Conservation (phyloP, 2,329 filamentous ascomycete genomes). For the Neocucurbitaria cava region DNA sequence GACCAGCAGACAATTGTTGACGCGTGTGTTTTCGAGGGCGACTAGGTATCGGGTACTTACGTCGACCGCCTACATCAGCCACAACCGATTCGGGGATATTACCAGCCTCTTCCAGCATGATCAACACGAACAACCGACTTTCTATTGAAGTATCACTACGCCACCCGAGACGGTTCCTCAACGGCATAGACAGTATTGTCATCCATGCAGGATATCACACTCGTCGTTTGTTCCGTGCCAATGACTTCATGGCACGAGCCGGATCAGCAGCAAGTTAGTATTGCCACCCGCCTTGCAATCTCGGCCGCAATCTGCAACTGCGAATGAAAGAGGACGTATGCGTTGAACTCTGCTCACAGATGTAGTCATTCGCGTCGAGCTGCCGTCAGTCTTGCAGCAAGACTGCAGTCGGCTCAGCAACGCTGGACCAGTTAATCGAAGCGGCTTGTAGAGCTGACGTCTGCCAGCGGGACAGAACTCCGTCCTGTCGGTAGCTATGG, state of each 20-base stretch:
- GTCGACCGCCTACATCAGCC: background rate
- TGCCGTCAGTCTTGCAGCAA: background rate
- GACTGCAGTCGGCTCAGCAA: background rate
- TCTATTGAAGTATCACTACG: background rate
- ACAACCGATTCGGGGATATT: background rate
- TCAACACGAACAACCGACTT: background rate
- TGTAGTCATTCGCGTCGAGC: background rate
- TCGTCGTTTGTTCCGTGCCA: background rate
- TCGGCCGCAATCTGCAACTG: background rate
- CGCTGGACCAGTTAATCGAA: background rate
- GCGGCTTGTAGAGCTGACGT: background rate
- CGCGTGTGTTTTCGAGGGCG: background rate
- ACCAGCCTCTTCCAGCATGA: background rate
- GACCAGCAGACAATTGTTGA: no score
- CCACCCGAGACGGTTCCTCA: background rate
- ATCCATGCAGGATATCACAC: background rate
- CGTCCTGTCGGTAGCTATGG: background rate
- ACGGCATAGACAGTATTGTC: background rate
- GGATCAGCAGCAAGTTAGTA: no score
- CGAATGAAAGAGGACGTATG: background rate
- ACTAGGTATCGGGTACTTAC: background rate
- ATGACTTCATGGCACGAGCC: no score
- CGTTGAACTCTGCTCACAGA: background rate
- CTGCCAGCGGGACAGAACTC: background rate
- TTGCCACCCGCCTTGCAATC: no score